These are phyloP conservation scores for Trichosporon sp. DNA, from an alignment of 1,284 basidiomycete species.

Conservation along the genomic window DNA sequence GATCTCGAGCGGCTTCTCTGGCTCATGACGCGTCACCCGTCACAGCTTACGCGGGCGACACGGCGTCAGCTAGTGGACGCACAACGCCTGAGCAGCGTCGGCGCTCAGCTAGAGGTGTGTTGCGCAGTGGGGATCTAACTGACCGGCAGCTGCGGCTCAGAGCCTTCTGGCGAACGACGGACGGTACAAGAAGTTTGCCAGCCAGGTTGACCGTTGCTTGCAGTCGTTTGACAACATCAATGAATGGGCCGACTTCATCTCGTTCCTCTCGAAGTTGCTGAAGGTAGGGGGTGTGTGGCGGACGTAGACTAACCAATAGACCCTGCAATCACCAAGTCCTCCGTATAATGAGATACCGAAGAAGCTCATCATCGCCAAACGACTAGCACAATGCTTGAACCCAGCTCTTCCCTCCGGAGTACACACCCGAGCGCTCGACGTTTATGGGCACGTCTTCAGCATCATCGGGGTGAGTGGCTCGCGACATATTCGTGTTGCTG, in stretches of 20 bases:
- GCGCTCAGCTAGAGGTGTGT: conserved; percentile 35
- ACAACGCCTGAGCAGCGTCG: conserved; percentile 39
- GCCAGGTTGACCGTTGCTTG: conserved; percentile 84
- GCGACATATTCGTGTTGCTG: neutral
- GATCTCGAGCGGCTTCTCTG: conserved; percentile 34
- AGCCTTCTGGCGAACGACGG: conserved; percentile 57
- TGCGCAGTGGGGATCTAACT: neutral
- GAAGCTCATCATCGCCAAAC: conserved; percentile 90
- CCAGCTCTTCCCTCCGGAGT: conserved; percentile 94
- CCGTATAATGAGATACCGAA: conserved; percentile 90
- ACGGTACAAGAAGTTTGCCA: conserved; percentile 93
- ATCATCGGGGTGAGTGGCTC: conserved; percentile 68
- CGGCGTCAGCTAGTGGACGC: conserved; percentile 23
- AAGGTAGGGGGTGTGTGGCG: conserved; percentile 58
- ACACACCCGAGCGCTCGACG: conserved; percentile 91
- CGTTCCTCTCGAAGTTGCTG: conserved; percentile 88
- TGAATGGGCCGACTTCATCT: conserved; percentile 99
- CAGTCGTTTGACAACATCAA: conserved; percentile 92
- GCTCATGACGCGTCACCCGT: conserved; percentile 24
- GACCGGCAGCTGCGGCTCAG: conserved; percentile 28
- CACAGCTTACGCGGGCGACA: conserved; percentile 30
- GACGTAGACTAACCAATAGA: conserved; percentile 45
- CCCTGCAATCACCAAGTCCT: conserved; percentile 78
- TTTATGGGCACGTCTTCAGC: conserved; percentile 84
- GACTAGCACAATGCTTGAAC: conserved; percentile 92